phyloP scores from a whole-genome alignment of 306 rosid genomes.

The Abrus pulchellus region DNA sequence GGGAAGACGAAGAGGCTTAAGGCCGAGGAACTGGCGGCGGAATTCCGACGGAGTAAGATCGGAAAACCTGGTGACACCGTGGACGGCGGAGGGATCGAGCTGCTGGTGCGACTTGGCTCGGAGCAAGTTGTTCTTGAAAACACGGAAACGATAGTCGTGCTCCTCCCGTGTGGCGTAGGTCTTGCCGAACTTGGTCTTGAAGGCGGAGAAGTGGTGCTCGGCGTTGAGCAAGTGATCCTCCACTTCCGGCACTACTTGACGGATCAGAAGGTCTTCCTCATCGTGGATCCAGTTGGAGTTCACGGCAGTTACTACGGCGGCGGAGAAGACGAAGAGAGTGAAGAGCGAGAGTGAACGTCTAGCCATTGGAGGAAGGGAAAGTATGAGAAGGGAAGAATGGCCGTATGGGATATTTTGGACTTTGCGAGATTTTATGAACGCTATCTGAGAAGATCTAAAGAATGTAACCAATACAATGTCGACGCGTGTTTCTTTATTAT shows the following conservation, averaged over 20 bases:
- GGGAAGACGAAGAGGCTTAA: conserved; percentile 71
- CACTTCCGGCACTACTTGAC: conserved; percentile 64
- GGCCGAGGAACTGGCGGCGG: conserved; percentile 71
- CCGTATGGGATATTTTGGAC: not conserved
- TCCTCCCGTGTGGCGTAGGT: conserved; percentile 64
- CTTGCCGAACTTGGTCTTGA: conserved; percentile 71
- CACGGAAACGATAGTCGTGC: conserved; percentile 69
- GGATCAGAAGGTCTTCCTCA: conserved; percentile 60
- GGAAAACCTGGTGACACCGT: conserved; percentile 83
- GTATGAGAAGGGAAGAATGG: not conserved
- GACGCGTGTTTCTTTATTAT: conserved; percentile 35
- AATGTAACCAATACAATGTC: not conserved
- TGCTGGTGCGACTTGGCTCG: conserved; percentile 73
- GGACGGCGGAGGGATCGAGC: conserved; percentile 80
- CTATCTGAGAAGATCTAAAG: conserved; percentile 2
- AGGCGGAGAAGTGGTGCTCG: conserved; percentile 74
- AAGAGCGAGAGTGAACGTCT: not conserved
- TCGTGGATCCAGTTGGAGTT: conserved; percentile 11
- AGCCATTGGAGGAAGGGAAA: conserved; percentile 45
- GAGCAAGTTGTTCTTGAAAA: conserved; percentile 72
- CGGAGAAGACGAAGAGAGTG: conserved; percentile 43
- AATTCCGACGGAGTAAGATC: conserved; percentile 84
- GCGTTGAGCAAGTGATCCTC: conserved; percentile 66
- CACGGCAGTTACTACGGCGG: conserved; percentile 43
- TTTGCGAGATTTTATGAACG: not conserved